A percentile compares a stretch with the other conserved stretches of the same genome.
These are phyloP conservation scores for Chrysoporthe puriensis DNA, from an alignment of 2,329 filamentous ascomycete genomes.

Conservation along the genomic window DNA sequence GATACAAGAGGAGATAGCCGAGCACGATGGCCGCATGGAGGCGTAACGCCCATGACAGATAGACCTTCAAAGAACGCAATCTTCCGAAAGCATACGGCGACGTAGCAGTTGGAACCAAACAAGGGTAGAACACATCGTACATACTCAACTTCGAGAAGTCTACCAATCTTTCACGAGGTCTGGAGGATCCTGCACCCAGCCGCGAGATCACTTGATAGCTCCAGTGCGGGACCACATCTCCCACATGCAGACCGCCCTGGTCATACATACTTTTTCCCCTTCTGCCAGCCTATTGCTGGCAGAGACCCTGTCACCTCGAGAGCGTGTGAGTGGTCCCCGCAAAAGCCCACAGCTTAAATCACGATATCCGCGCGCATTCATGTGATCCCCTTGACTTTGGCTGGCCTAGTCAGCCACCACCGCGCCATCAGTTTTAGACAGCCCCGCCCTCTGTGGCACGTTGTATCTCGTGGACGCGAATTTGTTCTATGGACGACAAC, in stretches of 20 bases:
- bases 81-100: not conserved
- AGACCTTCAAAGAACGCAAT: not conserved
- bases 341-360: not conserved
- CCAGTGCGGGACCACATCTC: not conserved
- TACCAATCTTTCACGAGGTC: not conserved
- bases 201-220: not conserved
- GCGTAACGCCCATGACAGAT: constrained; percentile 25
- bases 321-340: no score
- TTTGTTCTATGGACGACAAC: not conserved
- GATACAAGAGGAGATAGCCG: constrained; percentile 40
- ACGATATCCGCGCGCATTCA: constrained; percentile 14
- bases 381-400: constrained; percentile 12
- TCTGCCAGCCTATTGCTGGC: not conserved
- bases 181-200: not conserved
- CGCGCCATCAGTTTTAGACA: not conserved
- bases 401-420: not conserved
- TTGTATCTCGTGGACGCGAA: no score
- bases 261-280: not conserved
- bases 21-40: constrained; percentile 39
- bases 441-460: no score
- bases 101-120: not conserved
- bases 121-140: no score
- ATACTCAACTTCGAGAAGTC: not conserved
- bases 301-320: not conserved
- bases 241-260: not conserved